Evolutionary conservation across 2,329 filamentous ascomycete genomes (phyloP).

Genomic region (Fusarium mundagurra): DNA sequence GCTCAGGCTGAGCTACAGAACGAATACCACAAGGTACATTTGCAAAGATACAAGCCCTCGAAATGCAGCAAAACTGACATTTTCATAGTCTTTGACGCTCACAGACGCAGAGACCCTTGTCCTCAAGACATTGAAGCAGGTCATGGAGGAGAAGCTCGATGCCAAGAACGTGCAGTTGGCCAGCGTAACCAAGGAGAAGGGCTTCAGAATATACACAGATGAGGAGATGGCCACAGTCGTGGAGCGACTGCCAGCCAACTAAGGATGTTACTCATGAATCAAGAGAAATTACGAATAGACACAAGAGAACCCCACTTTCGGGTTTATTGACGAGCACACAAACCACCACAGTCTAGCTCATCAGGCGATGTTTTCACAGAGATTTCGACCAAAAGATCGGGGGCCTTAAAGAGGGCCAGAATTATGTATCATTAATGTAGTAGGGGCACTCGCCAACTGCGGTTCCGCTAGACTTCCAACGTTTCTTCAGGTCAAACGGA

Average conservation of each 20-base stretch:
- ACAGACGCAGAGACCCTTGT: conserved; percentile 93
- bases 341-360: background rate
- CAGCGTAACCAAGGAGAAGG: conserved; percentile 96
- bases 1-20: conserved; percentile 98
- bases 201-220: conserved; percentile 98
- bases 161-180: conserved; percentile 98
- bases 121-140: conserved; percentile 97
- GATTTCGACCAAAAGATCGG: conserved; percentile 14
- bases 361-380: conserved; percentile 19
- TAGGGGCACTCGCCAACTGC: conserved; percentile 32
- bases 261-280: conserved; percentile 37
- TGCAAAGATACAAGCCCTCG: background rate
- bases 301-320: conserved; percentile 30
- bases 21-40: conserved; percentile 87
- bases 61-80: background rate
- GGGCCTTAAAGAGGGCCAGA: conserved; percentile 11
- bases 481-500: background rate
- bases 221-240: conserved; percentile 97
- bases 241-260: conserved; percentile 78
- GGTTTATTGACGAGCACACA: conserved; percentile 19
- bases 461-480: conserved; percentile 20
- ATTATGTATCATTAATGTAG: conserved; percentile 47
- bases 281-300: conserved; percentile 36
- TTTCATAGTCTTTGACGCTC: conserved; percentile 80
- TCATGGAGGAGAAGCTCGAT: conserved; percentile 99